A percentile compares a stretch with the other conserved stretches of the same genome.
Conservation (phyloP, 768 basidiomycete genomes). For the Mycena chlorophos region DNA sequence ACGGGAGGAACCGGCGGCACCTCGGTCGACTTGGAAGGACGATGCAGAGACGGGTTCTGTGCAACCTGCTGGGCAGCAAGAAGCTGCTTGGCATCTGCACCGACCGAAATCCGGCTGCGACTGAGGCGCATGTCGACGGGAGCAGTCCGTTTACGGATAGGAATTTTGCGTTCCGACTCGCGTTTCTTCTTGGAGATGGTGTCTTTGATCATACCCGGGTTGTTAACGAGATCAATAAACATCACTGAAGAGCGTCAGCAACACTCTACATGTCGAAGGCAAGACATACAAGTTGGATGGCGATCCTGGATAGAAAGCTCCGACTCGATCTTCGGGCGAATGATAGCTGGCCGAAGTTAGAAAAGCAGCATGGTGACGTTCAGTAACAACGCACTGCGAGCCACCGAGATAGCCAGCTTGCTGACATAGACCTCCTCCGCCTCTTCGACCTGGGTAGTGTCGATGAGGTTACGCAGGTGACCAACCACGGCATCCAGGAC, state of each 20-base stretch:
- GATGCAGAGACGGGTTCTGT: slow-evolving; percentile 48
- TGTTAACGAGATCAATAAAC: slow-evolving; percentile 80
- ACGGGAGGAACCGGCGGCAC: slow-evolving; percentile 26
- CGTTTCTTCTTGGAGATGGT: slow-evolving; percentile 83
- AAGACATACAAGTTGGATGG: slow-evolving; percentile 67
- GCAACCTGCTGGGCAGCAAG: slow-evolving; percentile 69
- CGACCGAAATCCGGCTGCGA: slow-evolving; percentile 71
- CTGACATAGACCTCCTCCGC: slow-evolving; percentile 76
- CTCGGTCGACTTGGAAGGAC: slow-evolving; percentile 36
- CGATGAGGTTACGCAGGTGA: slow-evolving; percentile 78
- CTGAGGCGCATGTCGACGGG: slow-evolving; percentile 88
- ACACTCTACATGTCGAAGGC: not conserved
- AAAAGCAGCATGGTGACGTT: slow-evolving; percentile 1
- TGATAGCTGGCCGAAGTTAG: slow-evolving; percentile 51
- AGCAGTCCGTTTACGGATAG: slow-evolving; percentile 82
- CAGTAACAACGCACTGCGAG: slow-evolving; percentile 64
- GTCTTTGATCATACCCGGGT: slow-evolving; percentile 71
- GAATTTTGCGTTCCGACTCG: slow-evolving; percentile 83
- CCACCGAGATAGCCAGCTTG: slow-evolving; percentile 85
- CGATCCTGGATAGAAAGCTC: slow-evolving; percentile 90
- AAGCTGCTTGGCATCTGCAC: slow-evolving; percentile 67
- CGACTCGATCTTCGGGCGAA: slow-evolving; percentile 80
- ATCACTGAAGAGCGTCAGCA: slow-evolving; percentile 49
- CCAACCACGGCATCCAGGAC: slow-evolving; percentile 77
- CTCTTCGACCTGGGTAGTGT: slow-evolving; percentile 69